Percentiles rank a stretch among this genome's conserved stretches.
Evolutionary conservation across 1,284 basidiomycete species (phyloP).

Genomic region (Schizophyllum commune): DNA sequence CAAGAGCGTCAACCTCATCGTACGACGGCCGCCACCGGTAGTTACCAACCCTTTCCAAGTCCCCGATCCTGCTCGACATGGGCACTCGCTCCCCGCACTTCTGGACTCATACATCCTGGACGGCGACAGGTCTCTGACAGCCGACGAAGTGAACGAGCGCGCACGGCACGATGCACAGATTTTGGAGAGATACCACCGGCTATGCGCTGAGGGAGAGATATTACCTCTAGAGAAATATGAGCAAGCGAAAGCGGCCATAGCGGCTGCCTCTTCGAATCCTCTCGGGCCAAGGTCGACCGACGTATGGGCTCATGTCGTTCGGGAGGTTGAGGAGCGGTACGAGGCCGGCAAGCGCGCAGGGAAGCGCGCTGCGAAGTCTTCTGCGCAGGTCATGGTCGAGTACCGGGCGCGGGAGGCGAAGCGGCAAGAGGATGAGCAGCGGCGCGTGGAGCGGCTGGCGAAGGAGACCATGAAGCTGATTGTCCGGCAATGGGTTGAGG

Average conservation of each 20-base stretch:
- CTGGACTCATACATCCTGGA: conserved; percentile 55
- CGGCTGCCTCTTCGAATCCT: background rate
- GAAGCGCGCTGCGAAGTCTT: background rate
- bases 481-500: conserved; percentile 82
- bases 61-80: conserved; percentile 43
- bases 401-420: conserved; percentile 50
- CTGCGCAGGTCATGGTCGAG: too few relatives aligned
- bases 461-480: conserved; percentile 69
- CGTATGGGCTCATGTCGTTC: conserved; percentile 8
- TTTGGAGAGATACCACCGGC: conserved; percentile 42
- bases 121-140: conserved; percentile 39
- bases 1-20: conserved; percentile 61
- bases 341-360: conserved; percentile 14
- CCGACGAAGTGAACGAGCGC: conserved; percentile 27
- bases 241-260: background rate
- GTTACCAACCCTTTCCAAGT: conserved; percentile 65
- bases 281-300: conserved; percentile 2
- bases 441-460: conserved; percentile 58
- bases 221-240: background rate
- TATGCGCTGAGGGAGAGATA: conserved; percentile 22
- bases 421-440: conserved; percentile 59
- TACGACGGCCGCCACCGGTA: conserved; percentile 50
- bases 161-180: conserved; percentile 38
- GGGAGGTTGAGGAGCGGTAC: conserved; percentile 5
- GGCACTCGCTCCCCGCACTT: conserved; percentile 45